These are phyloP conservation scores for Barnettozyma californica DNA, from an alignment of 805 yeast species.

Conservation along the genomic window DNA sequence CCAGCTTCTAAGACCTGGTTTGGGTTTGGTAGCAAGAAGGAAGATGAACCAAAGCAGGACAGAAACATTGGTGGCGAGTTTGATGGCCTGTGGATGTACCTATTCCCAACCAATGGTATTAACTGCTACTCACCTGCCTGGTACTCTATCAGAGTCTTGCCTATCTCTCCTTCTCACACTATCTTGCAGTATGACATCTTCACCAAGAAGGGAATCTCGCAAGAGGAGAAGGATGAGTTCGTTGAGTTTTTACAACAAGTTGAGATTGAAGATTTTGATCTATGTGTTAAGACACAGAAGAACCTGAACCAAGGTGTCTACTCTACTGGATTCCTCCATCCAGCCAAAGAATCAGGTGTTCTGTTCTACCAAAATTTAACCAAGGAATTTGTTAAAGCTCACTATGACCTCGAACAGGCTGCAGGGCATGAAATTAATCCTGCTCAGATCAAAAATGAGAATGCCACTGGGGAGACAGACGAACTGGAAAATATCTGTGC, in stretches of 20 bases:
- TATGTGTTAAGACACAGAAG: constrained; percentile 55
- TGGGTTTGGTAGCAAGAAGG: constrained; percentile 38
- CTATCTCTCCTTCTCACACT: constrained; percentile 48
- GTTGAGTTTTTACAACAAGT: constrained; percentile 59
- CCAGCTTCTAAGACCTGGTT: constrained; percentile 43
- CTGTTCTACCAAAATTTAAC: constrained; percentile 51
- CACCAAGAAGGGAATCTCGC: constrained; percentile 52
- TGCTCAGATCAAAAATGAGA: constrained; percentile 36
- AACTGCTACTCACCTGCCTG: constrained; percentile 65
- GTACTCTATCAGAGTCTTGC: constrained; percentile 57
- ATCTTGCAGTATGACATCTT: constrained; percentile 55
- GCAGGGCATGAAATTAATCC: constrained; percentile 47
- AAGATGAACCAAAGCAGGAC: constrained; percentile 18
- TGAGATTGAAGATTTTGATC: constrained; percentile 56
- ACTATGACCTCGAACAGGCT: constrained; percentile 40
- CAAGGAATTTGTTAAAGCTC: constrained; percentile 52
- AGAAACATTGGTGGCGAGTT: constrained; percentile 57
- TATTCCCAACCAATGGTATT: constrained; percentile 55
- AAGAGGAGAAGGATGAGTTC: constrained; percentile 51
- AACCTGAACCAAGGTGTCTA: constrained; percentile 58
- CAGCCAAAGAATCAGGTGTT: constrained; percentile 54
- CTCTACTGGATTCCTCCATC: constrained; percentile 54
- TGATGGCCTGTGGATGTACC: constrained; percentile 59
- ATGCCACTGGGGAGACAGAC: constrained; percentile 37
- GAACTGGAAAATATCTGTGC: constrained; percentile 47